Percentiles rank a stretch among this genome's conserved stretches.
phyloP scores from a whole-genome alignment of 2,329 filamentous ascomycete species.

The Paraphoma chrysanthemicola region DNA sequence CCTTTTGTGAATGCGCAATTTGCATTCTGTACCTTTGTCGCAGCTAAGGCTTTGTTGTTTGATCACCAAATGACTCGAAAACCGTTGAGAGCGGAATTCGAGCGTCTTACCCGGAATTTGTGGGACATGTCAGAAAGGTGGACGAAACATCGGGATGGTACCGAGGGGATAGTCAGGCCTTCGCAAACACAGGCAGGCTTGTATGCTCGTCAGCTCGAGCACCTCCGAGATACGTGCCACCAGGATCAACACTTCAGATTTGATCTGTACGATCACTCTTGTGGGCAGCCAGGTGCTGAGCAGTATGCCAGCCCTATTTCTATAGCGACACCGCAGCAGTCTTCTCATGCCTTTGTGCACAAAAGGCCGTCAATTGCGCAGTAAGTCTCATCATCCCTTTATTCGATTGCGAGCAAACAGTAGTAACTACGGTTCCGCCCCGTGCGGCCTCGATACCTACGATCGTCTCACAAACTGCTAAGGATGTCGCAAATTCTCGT shows the following conservation, averaged over 20 bases:
- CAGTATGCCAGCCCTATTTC: constrained; percentile 24
- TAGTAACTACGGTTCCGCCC: too few species aligned
- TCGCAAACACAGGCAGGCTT: constrained; percentile 25
- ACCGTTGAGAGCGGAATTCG: constrained; percentile 32
- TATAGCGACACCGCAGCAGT: constrained; percentile 20
- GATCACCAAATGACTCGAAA: constrained; percentile 26
- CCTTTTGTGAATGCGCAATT: constrained; percentile 46
- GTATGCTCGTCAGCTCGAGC: constrained; percentile 35
- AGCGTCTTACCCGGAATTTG: constrained; percentile 28
- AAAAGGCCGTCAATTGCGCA: not conserved
- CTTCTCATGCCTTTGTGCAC: constrained; percentile 11
- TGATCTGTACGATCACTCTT: constrained; percentile 42
- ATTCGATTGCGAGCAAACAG: too few species aligned
- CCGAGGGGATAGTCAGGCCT: not conserved
- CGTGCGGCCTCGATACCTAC: too few species aligned
- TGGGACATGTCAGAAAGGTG: constrained; percentile 40
- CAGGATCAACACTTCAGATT: constrained; percentile 30
- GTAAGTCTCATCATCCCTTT: too few species aligned
- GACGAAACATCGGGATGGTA: constrained; percentile 6
- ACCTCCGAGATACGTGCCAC: constrained; percentile 26
- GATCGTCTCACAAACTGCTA: too few species aligned
- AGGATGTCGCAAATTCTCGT: too few species aligned
- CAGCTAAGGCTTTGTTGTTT: constrained; percentile 41
- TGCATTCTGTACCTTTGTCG: constrained; percentile 41
- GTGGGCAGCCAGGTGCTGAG: constrained; percentile 22